A percentile compares a stretch with the other conserved stretches of the same genome.
Evolutionary conservation across 2,329 filamentous ascomycete genomes (phyloP).

Genomic region (Beauveria australis): DNA sequence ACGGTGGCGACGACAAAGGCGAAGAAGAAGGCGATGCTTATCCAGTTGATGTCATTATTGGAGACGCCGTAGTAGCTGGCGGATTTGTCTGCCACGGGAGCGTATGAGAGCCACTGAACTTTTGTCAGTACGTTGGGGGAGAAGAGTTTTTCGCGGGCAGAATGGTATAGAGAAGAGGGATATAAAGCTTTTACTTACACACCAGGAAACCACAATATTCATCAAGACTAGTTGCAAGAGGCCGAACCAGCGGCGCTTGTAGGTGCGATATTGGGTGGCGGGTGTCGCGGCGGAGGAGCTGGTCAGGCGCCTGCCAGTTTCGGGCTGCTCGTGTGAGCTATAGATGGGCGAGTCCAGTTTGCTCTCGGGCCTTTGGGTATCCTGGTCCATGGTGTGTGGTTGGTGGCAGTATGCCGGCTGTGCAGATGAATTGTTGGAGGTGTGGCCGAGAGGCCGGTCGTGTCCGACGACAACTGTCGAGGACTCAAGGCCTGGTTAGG

Average conservation of each 20-base stretch:
- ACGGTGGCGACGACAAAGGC: constrained; percentile 70
- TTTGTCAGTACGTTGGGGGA: background rate
- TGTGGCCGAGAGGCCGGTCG: background rate
- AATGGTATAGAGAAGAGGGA: background rate
- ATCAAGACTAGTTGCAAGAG: constrained; percentile 74
- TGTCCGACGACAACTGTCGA: background rate
- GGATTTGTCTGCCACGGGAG: constrained; percentile 68
- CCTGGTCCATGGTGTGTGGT: background rate
- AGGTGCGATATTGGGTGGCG: constrained; percentile 39
- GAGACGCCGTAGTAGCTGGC: constrained; percentile 68
- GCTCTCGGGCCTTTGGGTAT: background rate
- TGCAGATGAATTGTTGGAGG: background rate
- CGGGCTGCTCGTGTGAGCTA: background rate
- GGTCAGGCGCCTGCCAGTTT: background rate
- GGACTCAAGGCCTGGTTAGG: background rate
- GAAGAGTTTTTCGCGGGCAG: too few species aligned
- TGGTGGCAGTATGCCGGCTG: background rate
- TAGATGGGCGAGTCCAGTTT: background rate
- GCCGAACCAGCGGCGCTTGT: constrained; percentile 86
- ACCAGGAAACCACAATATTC: constrained; percentile 92
- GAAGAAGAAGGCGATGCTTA: constrained; percentile 81
- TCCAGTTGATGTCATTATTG: constrained; percentile 81
- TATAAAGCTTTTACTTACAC: constrained; percentile 53
- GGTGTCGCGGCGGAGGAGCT: constrained; percentile 16
- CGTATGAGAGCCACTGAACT: constrained; percentile 79